phyloP scores from a whole-genome alignment of 768 basidiomycete genomes.

The Panaeolus papilionaceus region DNA sequence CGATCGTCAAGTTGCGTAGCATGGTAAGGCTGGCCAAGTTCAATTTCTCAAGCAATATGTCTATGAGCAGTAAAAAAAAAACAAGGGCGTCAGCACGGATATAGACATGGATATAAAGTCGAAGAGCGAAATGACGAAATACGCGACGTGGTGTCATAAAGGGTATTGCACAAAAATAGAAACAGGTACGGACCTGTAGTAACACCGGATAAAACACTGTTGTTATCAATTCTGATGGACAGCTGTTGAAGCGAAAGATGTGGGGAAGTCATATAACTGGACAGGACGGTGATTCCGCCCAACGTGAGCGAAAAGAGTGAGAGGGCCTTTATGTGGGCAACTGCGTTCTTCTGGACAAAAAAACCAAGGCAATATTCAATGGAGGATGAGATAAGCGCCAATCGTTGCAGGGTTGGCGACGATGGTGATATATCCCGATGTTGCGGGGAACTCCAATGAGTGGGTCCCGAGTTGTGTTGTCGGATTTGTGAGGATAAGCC shows the following conservation, averaged over 20 bases:
- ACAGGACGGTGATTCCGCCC: conserved; percentile 9
- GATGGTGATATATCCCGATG: conserved; percentile 6
- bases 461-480: conserved; percentile 2
- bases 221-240: conserved; percentile 26
- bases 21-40: conserved; percentile 22
- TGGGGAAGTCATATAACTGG: conserved; percentile 1
- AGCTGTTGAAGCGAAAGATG: conserved; percentile 15
- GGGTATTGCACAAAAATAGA: conserved; percentile 16
- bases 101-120: neutral
- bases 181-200: conserved; percentile 27
- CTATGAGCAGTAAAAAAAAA: conserved; percentile 15
- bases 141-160: neutral
- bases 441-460: neutral
- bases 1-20: conserved; percentile 19
- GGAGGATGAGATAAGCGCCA: conserved; percentile 25
- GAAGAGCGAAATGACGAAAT: neutral
- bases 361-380: conserved; percentile 25
- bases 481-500: neutral
- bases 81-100: neutral
- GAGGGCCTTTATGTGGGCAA: conserved; percentile 24
- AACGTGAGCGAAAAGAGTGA: conserved; percentile 23
- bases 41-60: conserved; percentile 20
- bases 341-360: conserved; percentile 17
- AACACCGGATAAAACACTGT: conserved; percentile 26
- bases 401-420: conserved; percentile 17